Percentiles rank a stretch among this genome's conserved stretches.
These are phyloP conservation scores for Echinochloa phyllopogon DNA, from an alignment of 176 grass and related monocot genomes.

Conservation along the genomic window DNA sequence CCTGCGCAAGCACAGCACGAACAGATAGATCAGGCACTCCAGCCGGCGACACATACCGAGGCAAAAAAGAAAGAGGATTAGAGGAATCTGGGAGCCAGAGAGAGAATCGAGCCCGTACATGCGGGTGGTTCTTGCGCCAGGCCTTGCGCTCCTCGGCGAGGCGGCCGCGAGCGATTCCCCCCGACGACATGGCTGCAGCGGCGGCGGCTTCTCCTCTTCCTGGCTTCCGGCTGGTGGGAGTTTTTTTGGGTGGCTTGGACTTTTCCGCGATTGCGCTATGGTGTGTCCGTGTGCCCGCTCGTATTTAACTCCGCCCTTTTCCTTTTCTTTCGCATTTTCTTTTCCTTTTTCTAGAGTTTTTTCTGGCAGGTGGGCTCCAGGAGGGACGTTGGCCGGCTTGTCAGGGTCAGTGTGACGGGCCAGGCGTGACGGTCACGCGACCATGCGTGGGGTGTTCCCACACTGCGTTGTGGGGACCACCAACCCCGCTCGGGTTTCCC, in stretches of 20 bases:
- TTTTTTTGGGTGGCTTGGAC: not conserved
- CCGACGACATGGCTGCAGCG: slow-evolving; percentile 63
- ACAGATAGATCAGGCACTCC: slow-evolving; percentile 46
- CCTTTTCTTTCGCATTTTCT: not conserved
- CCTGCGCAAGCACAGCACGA: slow-evolving; percentile 39
- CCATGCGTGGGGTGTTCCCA: too few relatives aligned
- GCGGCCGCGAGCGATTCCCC: slow-evolving; percentile 84
- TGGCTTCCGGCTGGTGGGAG: not conserved
- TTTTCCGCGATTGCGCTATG: not conserved
- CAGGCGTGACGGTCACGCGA: not conserved
- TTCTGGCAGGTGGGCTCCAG: not conserved
- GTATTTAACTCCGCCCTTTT: slow-evolving; percentile 25
- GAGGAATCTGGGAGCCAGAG: not conserved
- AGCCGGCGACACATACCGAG: not conserved
- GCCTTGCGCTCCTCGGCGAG: slow-evolving; percentile 98
- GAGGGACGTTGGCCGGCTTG: not conserved
- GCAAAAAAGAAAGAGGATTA: not conserved
- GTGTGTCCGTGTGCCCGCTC: slow-evolving; percentile 14
- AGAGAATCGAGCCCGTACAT: slow-evolving; percentile 50
- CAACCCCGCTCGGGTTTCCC: not conserved
- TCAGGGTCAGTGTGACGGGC: not conserved
- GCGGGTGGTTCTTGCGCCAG: slow-evolving; percentile 94
- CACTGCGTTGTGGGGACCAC: not conserved
- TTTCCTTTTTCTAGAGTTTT: not conserved
- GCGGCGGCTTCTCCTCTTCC: not conserved